phyloP scores from a whole-genome alignment of 148 eudicot species.

The Spergularia marina region DNA sequence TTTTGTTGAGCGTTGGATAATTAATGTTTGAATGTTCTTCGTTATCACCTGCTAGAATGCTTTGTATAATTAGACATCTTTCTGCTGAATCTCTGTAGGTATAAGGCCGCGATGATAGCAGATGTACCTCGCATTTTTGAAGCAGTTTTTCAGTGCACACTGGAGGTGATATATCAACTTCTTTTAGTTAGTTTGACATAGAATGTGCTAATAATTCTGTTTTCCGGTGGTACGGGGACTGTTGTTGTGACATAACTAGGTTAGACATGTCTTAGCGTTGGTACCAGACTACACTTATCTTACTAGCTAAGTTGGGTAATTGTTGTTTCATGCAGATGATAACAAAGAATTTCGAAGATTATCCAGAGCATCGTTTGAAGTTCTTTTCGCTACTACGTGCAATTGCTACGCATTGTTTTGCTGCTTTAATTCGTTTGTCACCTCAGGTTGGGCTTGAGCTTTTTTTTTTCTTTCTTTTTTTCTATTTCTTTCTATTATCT shows the following conservation, averaged over 20 bases:
- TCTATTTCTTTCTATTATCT: background rate
- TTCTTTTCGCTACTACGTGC: constrained; percentile 93
- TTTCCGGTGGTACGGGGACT: no score
- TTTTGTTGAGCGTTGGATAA: background rate
- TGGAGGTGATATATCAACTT: constrained; percentile 54
- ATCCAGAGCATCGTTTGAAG: constrained; percentile 97
- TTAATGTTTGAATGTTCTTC: background rate
- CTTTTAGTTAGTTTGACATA: no score
- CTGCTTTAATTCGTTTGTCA: constrained; percentile 77
- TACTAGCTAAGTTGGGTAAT: constrained; percentile 15
- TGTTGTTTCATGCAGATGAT: constrained; percentile 64
- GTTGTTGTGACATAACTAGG: no score
- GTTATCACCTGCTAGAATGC: background rate
- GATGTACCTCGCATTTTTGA: constrained; percentile 93
- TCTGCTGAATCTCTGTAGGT: constrained; percentile 38
- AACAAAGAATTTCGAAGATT: constrained; percentile 97
- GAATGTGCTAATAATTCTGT: no score
- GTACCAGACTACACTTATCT: background rate
- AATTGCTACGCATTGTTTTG: constrained; percentile 92
- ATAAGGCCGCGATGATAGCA: constrained; percentile 83
- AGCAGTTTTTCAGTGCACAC: constrained; percentile 94
- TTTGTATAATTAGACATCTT: background rate
- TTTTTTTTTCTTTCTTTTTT: background rate
- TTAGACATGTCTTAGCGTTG: background rate
- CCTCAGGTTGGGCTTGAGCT: constrained; percentile 56